phyloP scores from a whole-genome alignment of 805 yeast species.

The Spathaspora gorwiae region DNA sequence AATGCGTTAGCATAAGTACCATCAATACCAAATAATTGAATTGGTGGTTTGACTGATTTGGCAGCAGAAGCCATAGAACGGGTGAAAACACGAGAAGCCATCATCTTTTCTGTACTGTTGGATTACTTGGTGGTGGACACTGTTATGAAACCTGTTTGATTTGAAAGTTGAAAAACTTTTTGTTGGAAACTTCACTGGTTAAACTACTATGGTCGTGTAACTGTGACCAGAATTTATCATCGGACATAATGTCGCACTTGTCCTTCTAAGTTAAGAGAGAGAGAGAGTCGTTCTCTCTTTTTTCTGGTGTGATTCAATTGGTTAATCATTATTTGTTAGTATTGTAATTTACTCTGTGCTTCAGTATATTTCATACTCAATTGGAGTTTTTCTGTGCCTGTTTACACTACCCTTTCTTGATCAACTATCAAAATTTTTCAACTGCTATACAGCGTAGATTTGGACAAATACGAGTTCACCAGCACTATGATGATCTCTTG shows the following conservation, averaged over 20 bases:
- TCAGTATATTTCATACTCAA: neutral
- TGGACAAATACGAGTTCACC: too few species aligned
- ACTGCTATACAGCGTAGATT: too few species aligned
- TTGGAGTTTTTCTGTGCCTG: neutral
- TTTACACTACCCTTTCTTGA: neutral
- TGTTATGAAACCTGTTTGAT: too few species aligned
- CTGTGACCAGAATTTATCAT: neutral
- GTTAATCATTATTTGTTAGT: neutral
- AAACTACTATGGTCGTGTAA: neutral
- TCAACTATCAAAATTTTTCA: slow-evolving; percentile 1
- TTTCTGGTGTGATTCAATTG: slow-evolving; percentile 2
- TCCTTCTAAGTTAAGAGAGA: too few species aligned
- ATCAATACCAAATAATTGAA: slow-evolving; percentile 90
- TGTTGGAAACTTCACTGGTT: neutral
- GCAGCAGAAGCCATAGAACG: slow-evolving; percentile 74
- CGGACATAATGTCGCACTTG: neutral
- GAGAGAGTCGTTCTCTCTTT: neutral
- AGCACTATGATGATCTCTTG: slow-evolving; percentile 8
- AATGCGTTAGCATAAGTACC: slow-evolving; percentile 97
- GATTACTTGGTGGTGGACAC: too few species aligned
- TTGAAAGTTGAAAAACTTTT: neutral
- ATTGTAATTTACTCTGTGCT: neutral
- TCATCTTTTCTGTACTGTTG: slow-evolving; percentile 11
- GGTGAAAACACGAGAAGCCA: slow-evolving; percentile 62
- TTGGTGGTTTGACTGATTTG: slow-evolving; percentile 71